phyloP scores from a whole-genome alignment of 352 stramenopile genomes.

The Globisporangium iwayamae region DNA sequence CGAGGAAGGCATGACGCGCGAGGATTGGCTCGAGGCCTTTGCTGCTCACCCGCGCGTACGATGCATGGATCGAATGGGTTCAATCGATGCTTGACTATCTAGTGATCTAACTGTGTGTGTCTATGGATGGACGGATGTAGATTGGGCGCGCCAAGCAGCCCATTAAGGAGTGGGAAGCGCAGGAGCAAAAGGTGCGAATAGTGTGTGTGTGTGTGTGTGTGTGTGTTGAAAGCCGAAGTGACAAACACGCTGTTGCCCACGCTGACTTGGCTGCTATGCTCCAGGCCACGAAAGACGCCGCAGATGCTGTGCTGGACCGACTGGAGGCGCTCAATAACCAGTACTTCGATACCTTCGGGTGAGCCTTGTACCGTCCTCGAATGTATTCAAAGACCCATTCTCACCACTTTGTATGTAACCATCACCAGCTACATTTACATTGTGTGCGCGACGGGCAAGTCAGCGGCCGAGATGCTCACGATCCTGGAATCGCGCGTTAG shows the following conservation, averaged over 20 bases:
- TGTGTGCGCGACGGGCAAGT: slow-evolving; percentile 77
- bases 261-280: background rate
- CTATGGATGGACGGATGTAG: slow-evolving; percentile 14
- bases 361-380: background rate
- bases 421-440: slow-evolving; percentile 70
- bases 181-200: slow-evolving; percentile 56
- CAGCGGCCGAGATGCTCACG: slow-evolving; percentile 63
- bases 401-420: background rate
- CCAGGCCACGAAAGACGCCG: slow-evolving; percentile 52
- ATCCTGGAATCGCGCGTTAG: slow-evolving; percentile 58
- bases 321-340: slow-evolving; percentile 62
- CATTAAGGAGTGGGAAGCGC: slow-evolving; percentile 70
- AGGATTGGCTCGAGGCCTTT: slow-evolving; percentile 75
- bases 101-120: background rate
- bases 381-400: background rate
- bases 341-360: slow-evolving; percentile 74
- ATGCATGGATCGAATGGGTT: background rate
- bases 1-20: slow-evolving; percentile 32
- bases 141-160: slow-evolving; percentile 64
- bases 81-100: background rate
- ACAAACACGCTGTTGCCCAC: background rate
- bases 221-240: background rate
- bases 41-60: slow-evolving; percentile 54
- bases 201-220: too few relatives aligned
- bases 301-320: slow-evolving; percentile 44